A percentile compares a stretch with the other conserved stretches of the same genome.
Conservation (phyloP, 1,139 yeast genomes). For the Taphrina confusa region DNA sequence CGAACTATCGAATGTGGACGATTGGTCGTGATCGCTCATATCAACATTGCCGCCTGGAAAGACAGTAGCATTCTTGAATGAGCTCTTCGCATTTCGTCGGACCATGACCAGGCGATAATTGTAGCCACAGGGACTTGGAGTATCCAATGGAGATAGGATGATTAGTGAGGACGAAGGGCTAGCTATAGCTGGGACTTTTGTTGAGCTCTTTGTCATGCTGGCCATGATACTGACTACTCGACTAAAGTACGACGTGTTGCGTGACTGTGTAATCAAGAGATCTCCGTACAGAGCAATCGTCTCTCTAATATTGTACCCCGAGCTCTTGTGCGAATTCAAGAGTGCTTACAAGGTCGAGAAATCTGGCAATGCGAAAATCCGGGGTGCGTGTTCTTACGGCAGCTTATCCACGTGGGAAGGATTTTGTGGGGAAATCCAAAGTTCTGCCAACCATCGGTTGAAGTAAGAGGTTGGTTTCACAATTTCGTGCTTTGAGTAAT, state of each 20-base stretch:
- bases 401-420: no score
- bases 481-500: no score
- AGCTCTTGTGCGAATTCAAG: no score
- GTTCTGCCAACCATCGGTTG: no score
- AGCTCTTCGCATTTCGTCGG: slow-evolving; percentile 26
- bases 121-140: slow-evolving; percentile 16
- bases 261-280: no score
- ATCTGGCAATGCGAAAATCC: no score
- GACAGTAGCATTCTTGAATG: slow-evolving; percentile 30
- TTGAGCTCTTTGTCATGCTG: background rate
- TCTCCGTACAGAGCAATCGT: no score
- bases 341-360: no score
- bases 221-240: background rate
- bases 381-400: no score
- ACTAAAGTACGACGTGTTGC: background rate
- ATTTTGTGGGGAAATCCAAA: no score
- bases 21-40: background rate
- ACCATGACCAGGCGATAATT: slow-evolving; percentile 24
- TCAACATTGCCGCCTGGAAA: slow-evolving; percentile 31
- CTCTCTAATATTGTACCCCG: no score
- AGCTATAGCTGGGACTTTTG: background rate
- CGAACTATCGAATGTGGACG: background rate
- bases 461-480: no score
- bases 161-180: slow-evolving; percentile 30
- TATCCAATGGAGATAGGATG: slow-evolving; percentile 20